Conservation (phyloP, 768 basidiomycete genomes). For the Hericium alpestre region DNA sequence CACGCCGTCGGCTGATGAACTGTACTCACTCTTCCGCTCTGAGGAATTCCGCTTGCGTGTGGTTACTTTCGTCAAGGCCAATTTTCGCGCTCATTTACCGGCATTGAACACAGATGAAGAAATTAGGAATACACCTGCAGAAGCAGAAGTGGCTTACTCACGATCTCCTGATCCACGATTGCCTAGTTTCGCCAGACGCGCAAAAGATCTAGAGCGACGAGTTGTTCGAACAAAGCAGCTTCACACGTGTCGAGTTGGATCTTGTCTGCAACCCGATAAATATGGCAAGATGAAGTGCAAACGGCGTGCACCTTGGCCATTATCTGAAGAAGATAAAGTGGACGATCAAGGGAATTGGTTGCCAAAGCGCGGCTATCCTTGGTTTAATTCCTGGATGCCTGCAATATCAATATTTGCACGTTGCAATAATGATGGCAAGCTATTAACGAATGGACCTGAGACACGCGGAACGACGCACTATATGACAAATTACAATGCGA, state of each 20-base stretch:
- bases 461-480: constrained; percentile 27
- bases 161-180: constrained; percentile 15
- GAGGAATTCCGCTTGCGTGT: constrained; percentile 21
- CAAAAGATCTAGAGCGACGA: not conserved
- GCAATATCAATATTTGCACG: too few species aligned
- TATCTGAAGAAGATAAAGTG: constrained; percentile 7
- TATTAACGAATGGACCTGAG: constrained; percentile 26
- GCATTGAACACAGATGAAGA: constrained; percentile 1
- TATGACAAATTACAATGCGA: constrained; percentile 10
- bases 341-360: constrained; percentile 12
- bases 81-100: constrained; percentile 23
- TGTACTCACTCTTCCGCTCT: constrained; percentile 15
- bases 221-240: constrained; percentile 11
- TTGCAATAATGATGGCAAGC: constrained; percentile 35
- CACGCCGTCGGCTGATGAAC: constrained; percentile 21
- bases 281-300: constrained; percentile 14
- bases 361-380: constrained; percentile 6
- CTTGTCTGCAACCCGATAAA: constrained; percentile 6
- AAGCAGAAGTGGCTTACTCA: constrained; percentile 15
- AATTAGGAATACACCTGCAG: not conserved
- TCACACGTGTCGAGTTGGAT: constrained; percentile 13
- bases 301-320: constrained; percentile 15
- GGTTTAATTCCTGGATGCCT: constrained; percentile 19
- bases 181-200: constrained; percentile 14
- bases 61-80: constrained; percentile 19